A percentile compares a stretch with the other conserved stretches of the same genome.
phyloP scores from a whole-genome alignment of 192 early-diverging fungal genomes.

The Coemansia sp. region DNA sequence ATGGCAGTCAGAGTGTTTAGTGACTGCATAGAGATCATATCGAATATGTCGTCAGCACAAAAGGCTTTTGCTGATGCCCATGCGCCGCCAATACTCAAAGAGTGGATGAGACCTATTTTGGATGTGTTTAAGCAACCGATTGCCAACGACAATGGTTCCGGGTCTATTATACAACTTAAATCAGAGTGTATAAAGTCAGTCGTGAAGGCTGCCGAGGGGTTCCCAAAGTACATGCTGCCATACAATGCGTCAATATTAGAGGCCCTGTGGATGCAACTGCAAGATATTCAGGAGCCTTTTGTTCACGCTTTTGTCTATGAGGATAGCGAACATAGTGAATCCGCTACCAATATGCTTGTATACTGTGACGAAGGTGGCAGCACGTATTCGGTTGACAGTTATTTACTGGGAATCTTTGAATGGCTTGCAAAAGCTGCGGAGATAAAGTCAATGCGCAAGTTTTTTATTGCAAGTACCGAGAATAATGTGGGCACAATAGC shows the following conservation, averaged over 20 bases:
- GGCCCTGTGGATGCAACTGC: conserved; percentile 41
- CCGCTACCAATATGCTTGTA: conserved; percentile 36
- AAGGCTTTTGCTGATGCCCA: conserved; percentile 69
- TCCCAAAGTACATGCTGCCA: conserved; percentile 31
- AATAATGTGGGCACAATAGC: neutral
- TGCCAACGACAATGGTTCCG: conserved; percentile 16
- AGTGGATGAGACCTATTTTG: conserved; percentile 77
- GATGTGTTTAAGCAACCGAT: conserved; percentile 61
- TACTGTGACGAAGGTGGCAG: conserved; percentile 40
- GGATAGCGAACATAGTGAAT: conserved; percentile 39
- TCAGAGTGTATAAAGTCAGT: conserved; percentile 45
- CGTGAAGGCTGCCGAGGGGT: conserved; percentile 27
- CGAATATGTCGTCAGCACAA: conserved; percentile 76
- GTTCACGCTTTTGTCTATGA: conserved; percentile 49
- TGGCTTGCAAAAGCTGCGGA: conserved; percentile 43
- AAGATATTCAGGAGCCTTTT: conserved; percentile 36
- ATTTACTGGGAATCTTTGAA: conserved; percentile 44
- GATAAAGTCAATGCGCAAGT: conserved; percentile 32
- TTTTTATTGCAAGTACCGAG: conserved; percentile 28
- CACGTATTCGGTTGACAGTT: conserved; percentile 31
- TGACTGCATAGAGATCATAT: conserved; percentile 82
- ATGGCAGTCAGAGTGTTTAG: conserved; percentile 80
- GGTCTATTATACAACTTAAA: conserved; percentile 43
- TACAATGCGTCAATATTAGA: conserved; percentile 31
- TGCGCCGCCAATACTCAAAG: conserved; percentile 70